Conservation (phyloP, 164 flowering plant species). For the Hamamelis virginiana region DNA sequence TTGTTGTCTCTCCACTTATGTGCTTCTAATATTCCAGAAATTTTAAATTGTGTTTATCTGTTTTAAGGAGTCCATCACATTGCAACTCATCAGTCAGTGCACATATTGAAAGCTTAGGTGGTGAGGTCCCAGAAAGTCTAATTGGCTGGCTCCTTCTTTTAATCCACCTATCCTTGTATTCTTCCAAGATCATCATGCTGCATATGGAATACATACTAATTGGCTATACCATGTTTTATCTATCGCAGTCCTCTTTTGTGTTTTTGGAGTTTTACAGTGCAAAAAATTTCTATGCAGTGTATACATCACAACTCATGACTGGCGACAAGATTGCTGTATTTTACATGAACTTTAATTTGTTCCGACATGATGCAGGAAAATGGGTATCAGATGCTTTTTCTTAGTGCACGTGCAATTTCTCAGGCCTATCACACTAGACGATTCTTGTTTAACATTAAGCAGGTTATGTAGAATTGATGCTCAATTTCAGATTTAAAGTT, state of each 20-base stretch:
- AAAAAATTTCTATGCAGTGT: neutral
- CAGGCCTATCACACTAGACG: constrained; percentile 85
- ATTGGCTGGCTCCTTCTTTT: neutral
- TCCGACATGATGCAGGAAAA: constrained; percentile 63
- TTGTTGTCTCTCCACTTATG: constrained; percentile 17
- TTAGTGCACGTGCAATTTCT: constrained; percentile 95
- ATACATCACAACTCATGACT: neutral
- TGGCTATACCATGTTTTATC: neutral
- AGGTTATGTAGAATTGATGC: constrained; percentile 42
- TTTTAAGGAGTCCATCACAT: neutral
- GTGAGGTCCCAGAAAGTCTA: neutral
- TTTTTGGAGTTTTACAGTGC: neutral
- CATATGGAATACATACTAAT: neutral
- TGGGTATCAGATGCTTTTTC: constrained; percentile 90
- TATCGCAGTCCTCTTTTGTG: neutral
- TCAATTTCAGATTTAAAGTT: neutral
- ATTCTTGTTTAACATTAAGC: constrained; percentile 85
- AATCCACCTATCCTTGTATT: neutral
- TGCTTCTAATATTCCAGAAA: neutral
- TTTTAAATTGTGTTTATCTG: neutral
- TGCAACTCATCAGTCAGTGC: neutral
- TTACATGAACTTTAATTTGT: neutral
- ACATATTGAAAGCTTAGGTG: neutral
- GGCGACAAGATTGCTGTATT: neutral
- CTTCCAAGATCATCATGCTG: neutral